Base-by-base conservation (phyloP, 75 land plant species). In the Cryptomeria japonica region DNA sequence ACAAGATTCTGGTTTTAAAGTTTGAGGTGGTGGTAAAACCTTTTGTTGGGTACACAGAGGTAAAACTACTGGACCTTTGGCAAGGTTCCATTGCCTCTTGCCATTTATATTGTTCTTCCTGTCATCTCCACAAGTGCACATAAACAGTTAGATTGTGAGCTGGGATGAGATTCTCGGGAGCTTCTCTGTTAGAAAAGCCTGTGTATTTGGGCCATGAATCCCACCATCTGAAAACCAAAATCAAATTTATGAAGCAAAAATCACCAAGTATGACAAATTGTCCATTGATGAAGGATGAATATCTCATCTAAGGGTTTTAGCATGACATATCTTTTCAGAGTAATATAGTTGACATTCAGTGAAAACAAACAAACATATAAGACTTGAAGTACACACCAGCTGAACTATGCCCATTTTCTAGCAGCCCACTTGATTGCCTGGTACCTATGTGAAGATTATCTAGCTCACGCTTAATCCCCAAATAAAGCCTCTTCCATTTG, bases 401-500 rank as follows among this genome's bases (percentile, higher is more conserved):
- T 42, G 49, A 41, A 38, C 22, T 8, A 39, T 80, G 47, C 83
- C 39, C 83, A 82, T 82, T 82, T 9, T 80, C 83, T 80, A 39
- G 49, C 13, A 42, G 47, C 8, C 47, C 83, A 25, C n/a, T 80
- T 80, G 83, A 75, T 75, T 75, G 47, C 22, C 83, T 80, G 49
- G n/a, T 28, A 64, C 39, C 44, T 25, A 42, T 80, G 3, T 80
- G 83, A 14, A 80, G 49, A 41, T 80, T 80, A 80, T 80, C 83
- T 42, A 80, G 19, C 42, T 80, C 83, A 80, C 6, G 47, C 83
- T 80, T 80, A 38, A 41, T 39, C 42, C 49, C 83, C 83, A 80
- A 80, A 80, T 80, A 80, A 22, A 80, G 83, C 47, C 49, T 42
- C 83, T 80, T 80, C 83, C 83, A 42, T 80, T 80, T 80, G 7